Evolutionary conservation across 768 basidiomycete species (phyloP), one percentile per base, ranked within the genome.

Genomic region (Lenzites betulinus): DNA sequence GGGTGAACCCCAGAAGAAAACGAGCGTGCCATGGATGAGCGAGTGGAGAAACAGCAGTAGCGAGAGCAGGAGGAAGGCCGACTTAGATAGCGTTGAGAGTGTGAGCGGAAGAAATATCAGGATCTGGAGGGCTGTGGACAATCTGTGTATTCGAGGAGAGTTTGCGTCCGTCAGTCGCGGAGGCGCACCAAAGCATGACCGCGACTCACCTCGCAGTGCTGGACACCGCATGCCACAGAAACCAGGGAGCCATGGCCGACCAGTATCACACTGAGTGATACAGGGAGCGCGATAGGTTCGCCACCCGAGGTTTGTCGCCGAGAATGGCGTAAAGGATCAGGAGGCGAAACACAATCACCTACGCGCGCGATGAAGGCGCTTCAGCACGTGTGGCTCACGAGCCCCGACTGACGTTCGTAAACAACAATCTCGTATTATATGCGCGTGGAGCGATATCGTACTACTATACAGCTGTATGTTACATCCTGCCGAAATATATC

Each of bases 41-140:
- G 90, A 85, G 70, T 93, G 92, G 33, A 82, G 67, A 51, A 88
- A 87, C 52, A 93, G 79, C 13, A 93, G 83, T 20, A 94, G 78
- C 11, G 92, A 93, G 36, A 93, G 84, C 26, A 92, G 77, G 42
- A 94, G 84, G 69, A 94, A 94, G 0, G 92, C 92, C 30, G 85
- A 78, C 25, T 81, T 86, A 30, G 90, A 92, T 55, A 94, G 82
- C 13, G 93, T 93, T 48, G 89, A 89, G 60, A 94, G 80, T 18
- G 92, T 94, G 61, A 94, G 78, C 1, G 92, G 92, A 51, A 94
- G 83, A 73, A 88, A 94, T 30, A 93, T 81, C 49, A 94, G 78
- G 64, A 94, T 91, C 70, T 93, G 92, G 35, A 89, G 69, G 60
- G 83, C 89, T 43, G 90, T 93, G 11, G 87, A 88, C 56, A 92